Base-by-base conservation (phyloP, 805 yeast genomes). In the Candida nemodendra region DNA sequence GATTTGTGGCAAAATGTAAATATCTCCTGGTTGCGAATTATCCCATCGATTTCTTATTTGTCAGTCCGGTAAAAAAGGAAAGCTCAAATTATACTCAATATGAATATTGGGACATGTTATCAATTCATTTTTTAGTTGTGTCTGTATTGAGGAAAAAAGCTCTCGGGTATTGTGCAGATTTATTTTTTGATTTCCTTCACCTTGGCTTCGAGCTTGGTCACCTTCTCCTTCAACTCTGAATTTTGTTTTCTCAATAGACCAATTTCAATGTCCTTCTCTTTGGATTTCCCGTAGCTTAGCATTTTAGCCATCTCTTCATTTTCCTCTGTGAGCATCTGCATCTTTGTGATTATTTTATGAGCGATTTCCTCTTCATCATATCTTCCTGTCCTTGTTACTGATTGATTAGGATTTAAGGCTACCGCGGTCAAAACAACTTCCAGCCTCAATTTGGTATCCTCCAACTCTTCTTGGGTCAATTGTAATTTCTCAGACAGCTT, bases 331-430 rank as follows among this genome's bases (percentile, higher is more conserved):
- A 87, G 62, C 40, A 72, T 64, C 37, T 76, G 75, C 46, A 87
- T 51, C 50, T 84, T 78, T 27, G 72, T 70, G 27, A 86, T 67
- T 41, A 85, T 76, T 50, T 81, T 80, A 54, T 86, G 93, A 11
- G 90, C 79, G 32, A 84, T 62, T 38, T 84, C 89, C 51, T 84
- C 79, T 34, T 78, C 82, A 51, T 86, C 95, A 56, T 76, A 82
- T 40, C 81, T 67, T 2, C 88, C 89, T 39, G 68, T 61, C 23
- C 68, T 66, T 2, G 79, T 76, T 16, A 66, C 57, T 4, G 58
- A 44, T 36, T 71, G 73, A 9, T 64, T 56, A 4, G 82, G 81
- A 42, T 72, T 72, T 35, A 76, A 49, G 2, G 79, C 66, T 18
- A 76, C 57, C 0, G 83, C 80, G 1, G 84, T 74, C 17, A 76